phyloP scores from a whole-genome alignment of 192 early-diverging fungal species.

The Backusella macrospora region DNA sequence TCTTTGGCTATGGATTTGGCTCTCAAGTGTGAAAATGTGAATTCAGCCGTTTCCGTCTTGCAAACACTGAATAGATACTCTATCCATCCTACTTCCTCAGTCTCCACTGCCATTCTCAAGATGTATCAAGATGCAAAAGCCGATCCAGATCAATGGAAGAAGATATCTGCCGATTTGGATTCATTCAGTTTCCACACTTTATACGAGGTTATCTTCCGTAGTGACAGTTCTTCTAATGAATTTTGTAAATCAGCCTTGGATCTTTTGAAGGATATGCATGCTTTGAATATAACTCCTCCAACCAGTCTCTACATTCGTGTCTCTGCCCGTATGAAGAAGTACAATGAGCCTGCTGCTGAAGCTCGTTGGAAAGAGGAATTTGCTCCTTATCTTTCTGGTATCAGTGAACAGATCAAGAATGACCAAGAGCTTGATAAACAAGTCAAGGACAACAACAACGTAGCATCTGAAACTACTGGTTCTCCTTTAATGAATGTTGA shows the following conservation, averaged over 20 bases:
- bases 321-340: constrained; percentile 16
- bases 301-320: constrained; percentile 26
- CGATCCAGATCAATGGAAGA: neutral
- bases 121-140: constrained; percentile 18
- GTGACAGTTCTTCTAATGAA: neutral
- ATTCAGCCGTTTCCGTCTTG: constrained; percentile 16
- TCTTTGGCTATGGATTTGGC: constrained; percentile 1
- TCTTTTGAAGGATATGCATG: constrained; percentile 33
- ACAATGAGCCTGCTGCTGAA: constrained; percentile 9
- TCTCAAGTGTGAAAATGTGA: neutral
- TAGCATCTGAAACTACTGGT: neutral
- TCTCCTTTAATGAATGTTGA: neutral
- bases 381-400: constrained; percentile 12
- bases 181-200: constrained; percentile 10
- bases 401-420: constrained; percentile 19
- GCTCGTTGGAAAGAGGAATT: constrained; percentile 26
- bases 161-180: neutral
- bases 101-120: neutral
- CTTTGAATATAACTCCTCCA: constrained; percentile 11
- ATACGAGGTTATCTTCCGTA: constrained; percentile 24
- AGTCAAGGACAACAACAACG: neutral
- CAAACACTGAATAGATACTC: constrained; percentile 15
- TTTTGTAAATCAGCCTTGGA: constrained; percentile 22
- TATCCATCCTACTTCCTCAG: neutral
- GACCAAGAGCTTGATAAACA: neutral